These are phyloP conservation scores for Penicillium paneum DNA, from an alignment of 2,329 filamentous ascomycete species.

Conservation along the genomic window DNA sequence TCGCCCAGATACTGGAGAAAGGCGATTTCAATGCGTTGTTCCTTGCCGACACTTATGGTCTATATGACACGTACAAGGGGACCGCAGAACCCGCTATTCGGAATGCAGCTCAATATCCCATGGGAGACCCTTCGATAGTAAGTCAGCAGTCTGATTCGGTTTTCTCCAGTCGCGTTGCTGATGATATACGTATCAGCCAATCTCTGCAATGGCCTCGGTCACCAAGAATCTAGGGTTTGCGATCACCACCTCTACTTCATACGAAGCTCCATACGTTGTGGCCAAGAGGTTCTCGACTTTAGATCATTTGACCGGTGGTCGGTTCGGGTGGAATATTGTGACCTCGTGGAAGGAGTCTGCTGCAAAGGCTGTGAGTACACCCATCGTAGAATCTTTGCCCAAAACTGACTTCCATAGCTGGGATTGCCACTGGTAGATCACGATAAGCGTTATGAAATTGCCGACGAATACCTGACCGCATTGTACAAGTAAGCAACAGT, in stretches of 20 bases:
- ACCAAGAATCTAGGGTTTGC: conserved; percentile 47
- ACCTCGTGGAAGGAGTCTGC: conserved; percentile 43
- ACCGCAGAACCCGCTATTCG: conserved; percentile 29
- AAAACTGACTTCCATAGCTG: conserved; percentile 16
- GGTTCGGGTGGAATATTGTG: conserved; percentile 52
- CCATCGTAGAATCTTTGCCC: background rate
- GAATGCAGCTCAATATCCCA: conserved; percentile 37
- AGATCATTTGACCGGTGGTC: conserved; percentile 49
- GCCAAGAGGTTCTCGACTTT: conserved; percentile 52
- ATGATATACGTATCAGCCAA: conserved; percentile 15
- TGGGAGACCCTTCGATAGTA: conserved; percentile 32
- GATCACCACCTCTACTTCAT: conserved; percentile 52
- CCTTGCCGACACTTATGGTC: conserved; percentile 46
- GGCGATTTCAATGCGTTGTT: conserved; percentile 49
- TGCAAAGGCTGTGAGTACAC: background rate
- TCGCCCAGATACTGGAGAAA: conserved; percentile 46
- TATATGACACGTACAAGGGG: conserved; percentile 44
- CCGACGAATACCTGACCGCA: conserved; percentile 1
- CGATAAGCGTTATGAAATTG: conserved; percentile 4
- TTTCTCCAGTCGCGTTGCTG: background rate
- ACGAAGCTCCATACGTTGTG: conserved; percentile 52
- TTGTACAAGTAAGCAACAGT: background rate
- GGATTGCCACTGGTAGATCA: conserved; percentile 39
- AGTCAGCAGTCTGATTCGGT: background rate
- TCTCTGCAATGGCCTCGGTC: conserved; percentile 46